Conservation (phyloP, 805 yeast species). For the Ogataea philodendri region DNA sequence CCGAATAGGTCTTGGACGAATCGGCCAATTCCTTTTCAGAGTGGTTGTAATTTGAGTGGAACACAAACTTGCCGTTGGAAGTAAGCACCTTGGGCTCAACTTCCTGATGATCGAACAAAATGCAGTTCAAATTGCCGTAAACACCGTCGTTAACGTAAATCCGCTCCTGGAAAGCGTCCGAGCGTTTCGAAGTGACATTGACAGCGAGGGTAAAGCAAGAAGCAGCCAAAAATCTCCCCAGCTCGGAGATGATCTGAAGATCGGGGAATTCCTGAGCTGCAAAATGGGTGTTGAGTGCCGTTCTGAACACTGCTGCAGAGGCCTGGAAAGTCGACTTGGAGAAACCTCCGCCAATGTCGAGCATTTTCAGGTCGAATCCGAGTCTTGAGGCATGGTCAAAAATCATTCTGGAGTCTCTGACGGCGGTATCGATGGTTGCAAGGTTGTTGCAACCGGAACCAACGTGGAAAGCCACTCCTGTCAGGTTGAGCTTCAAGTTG, state of each 20-base stretch:
- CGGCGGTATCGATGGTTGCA: conserved; percentile 63
- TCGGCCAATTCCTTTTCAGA: conserved; percentile 12
- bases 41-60: conserved; percentile 19
- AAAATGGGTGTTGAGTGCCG: conserved; percentile 57
- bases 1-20: conserved; percentile 44
- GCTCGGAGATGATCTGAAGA: conserved; percentile 75
- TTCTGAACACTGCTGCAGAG: conserved; percentile 55
- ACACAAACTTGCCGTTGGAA: conserved; percentile 42
- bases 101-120: conserved; percentile 85
- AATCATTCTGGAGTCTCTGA: conserved; percentile 63
- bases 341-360: conserved; percentile 96
- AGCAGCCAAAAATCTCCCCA: conserved; percentile 88
- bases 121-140: conserved; percentile 93
- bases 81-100: conserved; percentile 69
- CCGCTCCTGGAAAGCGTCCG: conserved; percentile 52
- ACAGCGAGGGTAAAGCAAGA: conserved; percentile 81
- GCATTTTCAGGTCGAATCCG: conserved; percentile 46
- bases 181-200: conserved; percentile 81
- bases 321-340: conserved; percentile 55
- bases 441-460: conserved; percentile 90
- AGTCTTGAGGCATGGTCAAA: conserved; percentile 55
- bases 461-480: conserved; percentile 92
- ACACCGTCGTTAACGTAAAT: conserved; percentile 91
- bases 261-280: conserved; percentile 40
- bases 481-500: conserved; percentile 58